phyloP scores from a whole-genome alignment of 352 stramenopile species.

The Thraustotheca clavata region DNA sequence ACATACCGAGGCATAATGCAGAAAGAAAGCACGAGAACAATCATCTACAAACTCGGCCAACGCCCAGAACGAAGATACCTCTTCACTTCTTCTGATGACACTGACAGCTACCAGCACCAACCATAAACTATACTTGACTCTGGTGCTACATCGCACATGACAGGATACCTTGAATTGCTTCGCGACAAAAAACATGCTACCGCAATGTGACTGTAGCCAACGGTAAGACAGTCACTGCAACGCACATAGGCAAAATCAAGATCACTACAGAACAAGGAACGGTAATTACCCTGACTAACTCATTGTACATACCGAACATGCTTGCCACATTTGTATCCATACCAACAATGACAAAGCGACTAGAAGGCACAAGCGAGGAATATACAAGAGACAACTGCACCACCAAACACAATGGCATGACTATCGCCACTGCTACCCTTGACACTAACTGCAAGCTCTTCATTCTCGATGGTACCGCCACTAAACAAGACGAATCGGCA shows the following conservation, averaged over 20 bases:
- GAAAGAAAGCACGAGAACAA: not conserved
- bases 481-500: not conserved
- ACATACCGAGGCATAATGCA: not conserved
- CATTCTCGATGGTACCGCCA: conserved; percentile 8
- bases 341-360: not conserved
- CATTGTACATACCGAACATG: not conserved
- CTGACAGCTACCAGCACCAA: not conserved
- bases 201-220: conserved; percentile 7
- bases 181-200: not conserved
- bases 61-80: no score
- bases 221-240: not conserved
- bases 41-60: not conserved
- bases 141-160: not conserved
- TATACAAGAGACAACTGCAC: not conserved
- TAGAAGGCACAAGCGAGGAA: no score
- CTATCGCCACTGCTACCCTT: not conserved
- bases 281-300: not conserved
- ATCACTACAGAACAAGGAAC: not conserved
- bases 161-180: not conserved
- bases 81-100: no score
- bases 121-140: conserved; percentile 7
- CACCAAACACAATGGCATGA: conserved; percentile 15
- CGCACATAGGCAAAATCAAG: conserved; percentile 7
- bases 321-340: not conserved
- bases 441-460: conserved; percentile 17